Evolutionary conservation across 805 yeast genomes (phyloP).

Genomic region (Soucietia sequanensis): DNA sequence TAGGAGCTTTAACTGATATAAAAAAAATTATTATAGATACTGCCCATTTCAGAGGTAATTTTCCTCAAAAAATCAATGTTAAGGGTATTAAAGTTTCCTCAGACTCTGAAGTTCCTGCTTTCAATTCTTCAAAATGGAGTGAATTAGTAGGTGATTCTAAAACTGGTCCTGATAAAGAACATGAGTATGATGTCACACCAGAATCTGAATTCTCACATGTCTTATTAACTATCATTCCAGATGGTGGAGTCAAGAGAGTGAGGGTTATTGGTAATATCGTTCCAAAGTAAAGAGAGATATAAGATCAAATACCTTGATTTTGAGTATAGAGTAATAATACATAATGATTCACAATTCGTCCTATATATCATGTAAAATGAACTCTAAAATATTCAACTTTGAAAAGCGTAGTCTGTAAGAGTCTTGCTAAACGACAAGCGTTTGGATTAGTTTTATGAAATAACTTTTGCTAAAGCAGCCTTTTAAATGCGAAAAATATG

Average conservation of each 20-base stretch:
- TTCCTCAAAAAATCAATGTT: constrained; percentile 77
- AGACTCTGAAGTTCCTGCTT: constrained; percentile 36
- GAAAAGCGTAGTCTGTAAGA: background rate
- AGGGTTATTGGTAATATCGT: constrained; percentile 69
- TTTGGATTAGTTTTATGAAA: too few relatives aligned
- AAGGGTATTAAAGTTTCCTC: constrained; percentile 49
- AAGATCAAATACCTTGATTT: background rate
- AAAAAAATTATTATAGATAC: constrained; percentile 75
- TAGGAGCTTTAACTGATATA: constrained; percentile 66
- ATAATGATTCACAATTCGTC: too few relatives aligned
- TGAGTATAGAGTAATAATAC: background rate
- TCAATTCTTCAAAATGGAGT: constrained; percentile 55
- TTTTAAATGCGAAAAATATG: too few relatives aligned
- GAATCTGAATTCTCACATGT: constrained; percentile 61
- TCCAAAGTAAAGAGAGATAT: background rate
- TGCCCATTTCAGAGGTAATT: constrained; percentile 92
- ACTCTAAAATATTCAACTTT: too few relatives aligned
- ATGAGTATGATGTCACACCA: constrained; percentile 43
- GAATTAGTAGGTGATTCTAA: constrained; percentile 63
- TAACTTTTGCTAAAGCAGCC: too few relatives aligned
- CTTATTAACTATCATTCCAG: constrained; percentile 83
- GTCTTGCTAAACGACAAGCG: background rate
- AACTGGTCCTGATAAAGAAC: constrained; percentile 85
- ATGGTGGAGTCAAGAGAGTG: constrained; percentile 93
- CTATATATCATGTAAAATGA: too few relatives aligned